Conservation (phyloP, 163 green algal species). For the Coccomyxa subellipsoidea region DNA sequence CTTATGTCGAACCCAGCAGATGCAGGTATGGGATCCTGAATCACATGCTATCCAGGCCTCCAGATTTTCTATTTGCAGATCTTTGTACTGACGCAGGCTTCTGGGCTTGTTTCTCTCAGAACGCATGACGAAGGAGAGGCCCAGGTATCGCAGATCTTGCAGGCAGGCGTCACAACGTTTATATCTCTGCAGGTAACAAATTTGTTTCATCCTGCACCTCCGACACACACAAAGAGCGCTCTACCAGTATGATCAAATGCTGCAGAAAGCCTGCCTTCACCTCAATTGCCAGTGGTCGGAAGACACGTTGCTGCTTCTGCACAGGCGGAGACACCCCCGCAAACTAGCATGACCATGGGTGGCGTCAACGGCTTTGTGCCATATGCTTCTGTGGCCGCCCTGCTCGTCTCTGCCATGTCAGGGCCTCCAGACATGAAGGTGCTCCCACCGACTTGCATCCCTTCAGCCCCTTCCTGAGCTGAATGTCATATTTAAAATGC, state of each 20-base stretch:
- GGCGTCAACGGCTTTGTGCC: conserved; percentile 78
- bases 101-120: background rate
- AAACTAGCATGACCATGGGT: conserved; percentile 61
- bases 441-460: no score
- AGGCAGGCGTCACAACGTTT: conserved; percentile 65
- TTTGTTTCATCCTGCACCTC: no score
- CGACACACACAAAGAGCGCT: no score
- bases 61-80: background rate
- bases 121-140: conserved; percentile 49
- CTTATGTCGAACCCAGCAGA: conserved; percentile 75
- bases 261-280: no score
- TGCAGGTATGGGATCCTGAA: conserved; percentile 18
- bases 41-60: background rate
- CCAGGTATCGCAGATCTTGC: conserved; percentile 58
- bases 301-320: background rate
- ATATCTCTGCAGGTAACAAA: conserved; percentile 56
- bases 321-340: conserved; percentile 71
- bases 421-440: conserved; percentile 28
- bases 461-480: no score
- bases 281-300: background rate
- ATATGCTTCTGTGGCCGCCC: conserved; percentile 64
- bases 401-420: conserved; percentile 49
- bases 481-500: no score
- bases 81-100: background rate
- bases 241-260: no score